Percentiles rank a stretch among this genome's conserved stretches.
These are phyloP conservation scores for Hortaea werneckii DNA, from an alignment of 2,329 filamentous ascomycete species.

Conservation along the genomic window DNA sequence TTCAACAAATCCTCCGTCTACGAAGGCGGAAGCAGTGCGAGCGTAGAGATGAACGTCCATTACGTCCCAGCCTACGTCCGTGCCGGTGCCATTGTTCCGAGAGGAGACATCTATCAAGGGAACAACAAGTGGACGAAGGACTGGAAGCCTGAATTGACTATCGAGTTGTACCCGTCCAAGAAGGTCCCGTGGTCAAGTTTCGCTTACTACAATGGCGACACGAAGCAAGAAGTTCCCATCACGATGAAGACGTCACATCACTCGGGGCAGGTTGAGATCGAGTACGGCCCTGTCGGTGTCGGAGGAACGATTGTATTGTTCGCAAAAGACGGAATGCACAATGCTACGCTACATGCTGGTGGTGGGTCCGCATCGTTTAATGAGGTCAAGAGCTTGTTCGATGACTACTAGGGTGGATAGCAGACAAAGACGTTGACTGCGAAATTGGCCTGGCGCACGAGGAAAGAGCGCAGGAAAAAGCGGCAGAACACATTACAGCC, in stretches of 20 bases:
- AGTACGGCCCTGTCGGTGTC: not conserved
- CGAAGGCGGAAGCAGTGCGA: conserved; percentile 13
- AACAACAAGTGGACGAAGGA: conserved; percentile 27
- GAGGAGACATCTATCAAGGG: conserved; percentile 25
- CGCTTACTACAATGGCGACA: conserved; percentile 18
- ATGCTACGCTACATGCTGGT: not conserved
- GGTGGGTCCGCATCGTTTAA: not conserved
- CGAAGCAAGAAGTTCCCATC: not conserved
- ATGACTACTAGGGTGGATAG: conserved; percentile 19
- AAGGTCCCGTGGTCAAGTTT: conserved; percentile 18
- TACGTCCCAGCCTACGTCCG: conserved; percentile 25
- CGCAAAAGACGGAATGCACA: not conserved
- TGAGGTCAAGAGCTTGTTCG: conserved; percentile 28
- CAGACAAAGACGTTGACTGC: conserved; percentile 20
- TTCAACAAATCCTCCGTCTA: conserved; percentile 20
- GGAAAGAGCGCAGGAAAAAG: too few species aligned
- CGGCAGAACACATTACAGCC: too few species aligned
- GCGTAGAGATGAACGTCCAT: conserved; percentile 13
- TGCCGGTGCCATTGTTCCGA: conserved; percentile 25
- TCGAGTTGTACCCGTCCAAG: conserved; percentile 26
- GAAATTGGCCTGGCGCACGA: conserved; percentile 8
- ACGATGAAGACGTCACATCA: not conserved
- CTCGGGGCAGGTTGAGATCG: not conserved
- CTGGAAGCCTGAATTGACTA: conserved; percentile 21
- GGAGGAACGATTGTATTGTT: not conserved